Percentiles rank a stretch among this genome's conserved stretches.
Evolutionary conservation across 495 filamentous ascomycete genomes (phyloP).

Genomic region (Neurospora sp.): DNA sequence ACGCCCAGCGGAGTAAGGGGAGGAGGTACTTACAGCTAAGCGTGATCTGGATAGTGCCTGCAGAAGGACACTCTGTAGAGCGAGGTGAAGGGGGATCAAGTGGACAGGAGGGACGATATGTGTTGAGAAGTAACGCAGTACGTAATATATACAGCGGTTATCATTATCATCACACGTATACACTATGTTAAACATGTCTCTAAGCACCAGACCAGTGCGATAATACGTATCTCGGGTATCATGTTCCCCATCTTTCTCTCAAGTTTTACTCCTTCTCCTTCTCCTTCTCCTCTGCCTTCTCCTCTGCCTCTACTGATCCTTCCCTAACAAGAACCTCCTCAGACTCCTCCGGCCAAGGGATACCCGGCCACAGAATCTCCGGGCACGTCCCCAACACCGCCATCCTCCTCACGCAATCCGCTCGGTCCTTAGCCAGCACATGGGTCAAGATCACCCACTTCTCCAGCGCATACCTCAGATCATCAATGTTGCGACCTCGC

Average conservation of each 20-base stretch:
- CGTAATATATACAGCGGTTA: not conserved
- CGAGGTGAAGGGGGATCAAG: too few species aligned
- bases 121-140: too few species aligned
- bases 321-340: not conserved
- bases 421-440: not conserved
- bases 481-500: constrained; percentile 11
- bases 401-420: constrained; percentile 6
- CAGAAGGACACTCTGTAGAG: too few species aligned
- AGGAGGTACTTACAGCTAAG: too few species aligned
- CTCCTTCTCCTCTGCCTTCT: not conserved
- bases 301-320: not conserved
- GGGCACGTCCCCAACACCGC: constrained; percentile 3
- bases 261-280: not conserved
- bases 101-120: too few species aligned
- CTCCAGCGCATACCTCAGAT: constrained; percentile 18
- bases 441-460: constrained; percentile 25
- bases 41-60: too few species aligned
- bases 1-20: too few species aligned
- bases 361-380: not conserved
- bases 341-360: not conserved
- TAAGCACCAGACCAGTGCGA: not conserved
- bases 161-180: not conserved
- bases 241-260: not conserved
- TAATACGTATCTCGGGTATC: not conserved
- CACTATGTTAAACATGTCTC: not conserved